A percentile compares a stretch with the other conserved stretches of the same genome.
phyloP scores from a whole-genome alignment of 2,329 filamentous ascomycete genomes.

The Pyrenochaeta sp. region DNA sequence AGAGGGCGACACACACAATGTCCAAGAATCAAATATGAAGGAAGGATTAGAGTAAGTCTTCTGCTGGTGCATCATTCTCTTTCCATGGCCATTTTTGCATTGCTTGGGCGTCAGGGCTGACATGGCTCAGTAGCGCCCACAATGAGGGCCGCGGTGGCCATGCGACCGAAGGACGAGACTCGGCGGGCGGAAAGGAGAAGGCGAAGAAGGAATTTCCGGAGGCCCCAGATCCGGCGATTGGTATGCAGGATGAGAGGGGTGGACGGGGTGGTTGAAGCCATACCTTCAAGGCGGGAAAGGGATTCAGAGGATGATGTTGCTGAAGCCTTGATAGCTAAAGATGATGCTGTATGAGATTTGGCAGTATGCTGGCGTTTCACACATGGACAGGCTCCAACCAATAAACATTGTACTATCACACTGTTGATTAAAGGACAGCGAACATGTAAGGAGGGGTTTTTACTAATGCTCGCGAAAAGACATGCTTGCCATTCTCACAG shows the following conservation, averaged over 20 bases:
- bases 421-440: too few relatives aligned
- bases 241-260: constrained; percentile 62
- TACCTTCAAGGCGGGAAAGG: background rate
- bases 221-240: constrained; percentile 57
- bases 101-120: constrained; percentile 4
- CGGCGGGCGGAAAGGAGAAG: constrained; percentile 46
- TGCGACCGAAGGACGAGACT: constrained; percentile 52
- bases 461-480: too few relatives aligned
- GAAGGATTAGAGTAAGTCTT: constrained; percentile 45
- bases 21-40: constrained; percentile 42
- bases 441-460: too few relatives aligned
- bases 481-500: too few relatives aligned
- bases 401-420: too few relatives aligned
- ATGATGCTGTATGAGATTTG: background rate
- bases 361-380: background rate
- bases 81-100: background rate
- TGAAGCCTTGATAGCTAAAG: background rate
- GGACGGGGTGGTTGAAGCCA: constrained; percentile 48
- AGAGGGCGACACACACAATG: constrained; percentile 46
- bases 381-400: too few relatives aligned
- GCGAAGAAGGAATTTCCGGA: constrained; percentile 59
- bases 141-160: constrained; percentile 48
- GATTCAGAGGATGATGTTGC: background rate
- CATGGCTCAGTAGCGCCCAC: constrained; percentile 24
- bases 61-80: background rate